Percentiles rank a stretch among this genome's conserved stretches.
These are phyloP conservation scores for Diplodia scrobiculata DNA, from an alignment of 2,329 filamentous ascomycete species.

Conservation along the genomic window DNA sequence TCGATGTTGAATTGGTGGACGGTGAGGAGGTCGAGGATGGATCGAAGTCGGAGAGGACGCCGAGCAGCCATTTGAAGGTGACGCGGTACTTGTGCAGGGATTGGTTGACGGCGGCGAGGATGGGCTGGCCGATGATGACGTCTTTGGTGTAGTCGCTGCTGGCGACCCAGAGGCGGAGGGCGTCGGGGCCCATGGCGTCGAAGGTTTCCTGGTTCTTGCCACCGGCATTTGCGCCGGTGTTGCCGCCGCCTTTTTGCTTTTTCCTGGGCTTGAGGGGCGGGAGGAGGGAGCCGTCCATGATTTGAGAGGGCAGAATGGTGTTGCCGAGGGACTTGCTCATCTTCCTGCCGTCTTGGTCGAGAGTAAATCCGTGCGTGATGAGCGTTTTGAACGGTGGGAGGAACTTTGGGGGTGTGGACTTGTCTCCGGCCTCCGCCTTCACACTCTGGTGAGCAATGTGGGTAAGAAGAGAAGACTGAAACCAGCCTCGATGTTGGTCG, in stretches of 20 bases:
- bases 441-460: slow-evolving; percentile 65
- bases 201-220: slow-evolving; percentile 48
- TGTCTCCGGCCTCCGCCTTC: slow-evolving; percentile 35
- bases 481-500: slow-evolving; percentile 97
- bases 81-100: slow-evolving; percentile 83
- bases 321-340: slow-evolving; percentile 99
- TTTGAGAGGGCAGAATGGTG: slow-evolving; percentile 74
- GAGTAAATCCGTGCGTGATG: slow-evolving; percentile 93
- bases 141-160: slow-evolving; percentile 90
- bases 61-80: slow-evolving; percentile 87
- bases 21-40: slow-evolving; percentile 29
- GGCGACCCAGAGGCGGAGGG: slow-evolving; percentile 85
- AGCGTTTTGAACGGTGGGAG: slow-evolving; percentile 79
- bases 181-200: slow-evolving; percentile 81
- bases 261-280: slow-evolving; percentile 67
- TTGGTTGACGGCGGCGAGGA: slow-evolving; percentile 75
- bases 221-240: slow-evolving; percentile 21
- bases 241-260: slow-evolving; percentile 40
- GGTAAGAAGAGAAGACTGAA: slow-evolving; percentile 92
- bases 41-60: slow-evolving; percentile 55
- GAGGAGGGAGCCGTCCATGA: slow-evolving; percentile 80
- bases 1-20: background rate
- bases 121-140: slow-evolving; percentile 75
- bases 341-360: slow-evolving; percentile 88
- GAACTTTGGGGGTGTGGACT: slow-evolving; percentile 34